Evolutionary conservation across 371 early-diverging fungal species (phyloP).

Genomic region (Mitosporidium daphniae): DNA sequence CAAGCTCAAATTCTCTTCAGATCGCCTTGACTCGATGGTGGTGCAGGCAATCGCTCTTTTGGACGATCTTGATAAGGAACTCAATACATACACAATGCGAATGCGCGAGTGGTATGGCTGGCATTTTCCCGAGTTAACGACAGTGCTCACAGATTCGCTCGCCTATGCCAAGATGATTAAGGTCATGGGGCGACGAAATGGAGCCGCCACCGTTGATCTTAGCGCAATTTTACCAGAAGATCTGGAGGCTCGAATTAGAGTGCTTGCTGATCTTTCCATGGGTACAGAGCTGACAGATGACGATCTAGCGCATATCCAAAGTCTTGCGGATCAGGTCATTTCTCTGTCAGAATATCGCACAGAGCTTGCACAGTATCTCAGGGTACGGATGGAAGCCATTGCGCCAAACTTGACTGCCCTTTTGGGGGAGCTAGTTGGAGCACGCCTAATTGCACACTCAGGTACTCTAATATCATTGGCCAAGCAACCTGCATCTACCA

Average conservation of each 20-base stretch:
- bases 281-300: slow-evolving; percentile 59
- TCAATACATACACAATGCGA: slow-evolving; percentile 85
- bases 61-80: slow-evolving; percentile 70
- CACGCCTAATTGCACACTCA: slow-evolving; percentile 52
- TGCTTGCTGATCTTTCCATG: slow-evolving; percentile 57
- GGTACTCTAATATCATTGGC: slow-evolving; percentile 56
- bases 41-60: slow-evolving; percentile 62
- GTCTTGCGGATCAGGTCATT: slow-evolving; percentile 39
- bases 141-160: slow-evolving; percentile 27
- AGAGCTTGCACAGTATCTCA: slow-evolving; percentile 46
- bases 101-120: slow-evolving; percentile 69
- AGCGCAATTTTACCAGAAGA: slow-evolving; percentile 53
- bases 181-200: slow-evolving; percentile 26
- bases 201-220: slow-evolving; percentile 23
- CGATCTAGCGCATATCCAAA: slow-evolving; percentile 44
- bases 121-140: slow-evolving; percentile 61
- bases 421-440: slow-evolving; percentile 60
- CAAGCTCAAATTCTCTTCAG: slow-evolving; percentile 56
- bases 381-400: slow-evolving; percentile 45
- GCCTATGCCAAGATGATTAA: slow-evolving; percentile 24
- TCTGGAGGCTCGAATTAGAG: slow-evolving; percentile 29
- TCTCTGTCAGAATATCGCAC: slow-evolving; percentile 41
- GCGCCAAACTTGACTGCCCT: slow-evolving; percentile 65
- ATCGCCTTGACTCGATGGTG: slow-evolving; percentile 73
- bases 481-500: slow-evolving; percentile 63